Percentiles rank a stretch among this genome's conserved stretches.
Evolutionary conservation across 75 land plant genomes (phyloP).

Genomic region (Larix kaempferi): DNA sequence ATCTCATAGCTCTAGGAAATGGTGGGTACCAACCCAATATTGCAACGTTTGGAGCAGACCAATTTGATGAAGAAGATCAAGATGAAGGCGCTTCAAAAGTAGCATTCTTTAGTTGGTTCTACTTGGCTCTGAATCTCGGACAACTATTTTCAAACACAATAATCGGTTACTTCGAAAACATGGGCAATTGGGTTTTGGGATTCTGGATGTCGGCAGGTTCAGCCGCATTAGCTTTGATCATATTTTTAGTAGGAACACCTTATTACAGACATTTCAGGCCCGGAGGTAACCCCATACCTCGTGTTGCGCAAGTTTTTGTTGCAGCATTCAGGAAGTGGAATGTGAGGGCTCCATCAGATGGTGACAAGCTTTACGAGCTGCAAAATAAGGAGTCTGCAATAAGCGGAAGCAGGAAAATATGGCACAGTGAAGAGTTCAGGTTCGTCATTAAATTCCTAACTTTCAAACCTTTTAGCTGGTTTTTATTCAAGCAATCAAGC

Average conservation of each 20-base stretch:
- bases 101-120: slow-evolving; percentile 17
- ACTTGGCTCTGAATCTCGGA: slow-evolving; percentile 15
- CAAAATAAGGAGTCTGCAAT: background rate
- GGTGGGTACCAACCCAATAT: slow-evolving; percentile 19
- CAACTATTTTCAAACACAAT: slow-evolving; percentile 13
- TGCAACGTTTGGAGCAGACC: slow-evolving; percentile 23
- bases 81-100: background rate
- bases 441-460: slow-evolving; percentile 1
- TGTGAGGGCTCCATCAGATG: background rate
- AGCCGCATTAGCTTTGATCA: background rate
- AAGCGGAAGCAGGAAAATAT: slow-evolving; percentile 61
- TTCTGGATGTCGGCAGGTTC: slow-evolving; percentile 13
- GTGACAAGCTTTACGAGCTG: background rate
- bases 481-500: no score
- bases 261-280: slow-evolving; percentile 21
- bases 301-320: slow-evolving; percentile 17
- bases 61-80: slow-evolving; percentile 17
- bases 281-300: slow-evolving; percentile 16
- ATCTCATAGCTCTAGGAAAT: slow-evolving; percentile 14
- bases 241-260: slow-evolving; percentile 13
- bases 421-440: slow-evolving; percentile 56
- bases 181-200: slow-evolving; percentile 17
- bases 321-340: slow-evolving; percentile 10
- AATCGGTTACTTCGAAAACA: slow-evolving; percentile 14
- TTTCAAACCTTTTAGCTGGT: background rate